phyloP scores from a whole-genome alignment of 495 filamentous ascomycete species.

The Aspergillus baeticus region DNA sequence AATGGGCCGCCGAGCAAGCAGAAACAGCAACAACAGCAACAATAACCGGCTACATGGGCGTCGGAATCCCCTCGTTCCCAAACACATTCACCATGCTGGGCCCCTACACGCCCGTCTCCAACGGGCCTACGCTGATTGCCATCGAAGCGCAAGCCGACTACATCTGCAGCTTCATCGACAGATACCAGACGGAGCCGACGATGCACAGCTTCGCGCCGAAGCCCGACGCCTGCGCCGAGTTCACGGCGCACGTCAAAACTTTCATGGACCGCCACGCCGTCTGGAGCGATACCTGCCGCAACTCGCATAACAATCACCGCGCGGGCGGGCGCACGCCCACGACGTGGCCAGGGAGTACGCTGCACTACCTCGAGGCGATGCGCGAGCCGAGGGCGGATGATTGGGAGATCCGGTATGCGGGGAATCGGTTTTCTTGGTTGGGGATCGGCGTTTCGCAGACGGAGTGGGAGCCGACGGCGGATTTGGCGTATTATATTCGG shows the following conservation, averaged over 20 bases:
- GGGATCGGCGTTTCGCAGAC: slow-evolving; percentile 39
- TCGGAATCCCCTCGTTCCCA: slow-evolving; percentile 51
- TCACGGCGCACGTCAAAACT: too few relatives aligned
- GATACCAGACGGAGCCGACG: too few relatives aligned
- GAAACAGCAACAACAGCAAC: too few relatives aligned
- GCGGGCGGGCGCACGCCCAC: slow-evolving; percentile 15
- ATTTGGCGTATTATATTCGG: slow-evolving; percentile 42
- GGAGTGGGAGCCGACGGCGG: slow-evolving; percentile 26
- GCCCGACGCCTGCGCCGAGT: too few relatives aligned
- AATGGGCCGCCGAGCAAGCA: slow-evolving; percentile 8
- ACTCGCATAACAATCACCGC: slow-evolving; percentile 40
- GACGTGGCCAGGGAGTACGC: slow-evolving; percentile 31
- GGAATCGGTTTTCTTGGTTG: slow-evolving; percentile 47
- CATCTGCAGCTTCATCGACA: slow-evolving; percentile 20
- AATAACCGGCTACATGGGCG: slow-evolving; percentile 44
- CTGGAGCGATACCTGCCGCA: slow-evolving; percentile 38
- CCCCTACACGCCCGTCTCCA: slow-evolving; percentile 33
- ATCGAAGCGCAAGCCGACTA: slow-evolving; percentile 21
- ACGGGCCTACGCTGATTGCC: background rate
- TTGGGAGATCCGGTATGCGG: slow-evolving; percentile 43
- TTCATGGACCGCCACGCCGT: slow-evolving; percentile 19
- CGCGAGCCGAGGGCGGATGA: slow-evolving; percentile 44
- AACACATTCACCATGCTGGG: slow-evolving; percentile 52
- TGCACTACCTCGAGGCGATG: slow-evolving; percentile 52
- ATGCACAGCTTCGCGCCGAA: too few relatives aligned